Evolutionary conservation across 2,329 filamentous ascomycete genomes (phyloP).

Genomic region (Cadophora sp.): DNA sequence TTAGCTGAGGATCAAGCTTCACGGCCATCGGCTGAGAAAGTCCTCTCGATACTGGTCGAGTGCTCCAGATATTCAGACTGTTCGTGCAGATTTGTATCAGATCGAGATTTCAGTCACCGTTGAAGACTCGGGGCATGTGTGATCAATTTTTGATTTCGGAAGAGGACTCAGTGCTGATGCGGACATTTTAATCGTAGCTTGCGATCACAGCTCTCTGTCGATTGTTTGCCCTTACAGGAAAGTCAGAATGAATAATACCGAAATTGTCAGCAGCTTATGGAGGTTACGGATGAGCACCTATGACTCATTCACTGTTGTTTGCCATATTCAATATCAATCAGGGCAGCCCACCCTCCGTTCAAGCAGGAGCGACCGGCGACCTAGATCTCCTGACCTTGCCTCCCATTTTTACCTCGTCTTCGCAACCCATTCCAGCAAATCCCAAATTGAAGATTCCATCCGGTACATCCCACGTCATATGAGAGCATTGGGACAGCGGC

Average conservation of each 20-base stretch:
- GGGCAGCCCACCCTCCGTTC: too few species aligned
- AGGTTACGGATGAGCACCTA: neutral
- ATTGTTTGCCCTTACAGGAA: neutral
- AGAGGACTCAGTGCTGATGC: neutral
- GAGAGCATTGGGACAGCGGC: neutral
- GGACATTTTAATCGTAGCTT: neutral
- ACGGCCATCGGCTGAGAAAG: conserved; percentile 22
- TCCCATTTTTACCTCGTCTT: too few species aligned
- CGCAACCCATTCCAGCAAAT: too few species aligned
- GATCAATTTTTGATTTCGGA: neutral
- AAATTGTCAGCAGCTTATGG: neutral
- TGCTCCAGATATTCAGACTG: neutral
- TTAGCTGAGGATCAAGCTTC: conserved; percentile 22
- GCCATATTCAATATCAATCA: too few species aligned
- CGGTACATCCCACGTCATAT: neutral
- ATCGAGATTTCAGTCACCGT: neutral
- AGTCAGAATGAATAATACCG: too few species aligned
- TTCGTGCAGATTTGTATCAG: neutral
- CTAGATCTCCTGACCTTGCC: too few species aligned
- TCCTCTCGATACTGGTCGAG: conserved; percentile 11
- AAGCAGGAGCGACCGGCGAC: too few species aligned
- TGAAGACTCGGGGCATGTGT: neutral
- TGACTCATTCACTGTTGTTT: neutral
- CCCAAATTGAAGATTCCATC: too few species aligned
- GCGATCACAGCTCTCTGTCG: neutral